phyloP scores from a whole-genome alignment of 768 basidiomycete genomes.

The Rhodosporidiobolus odoratus region DNA sequence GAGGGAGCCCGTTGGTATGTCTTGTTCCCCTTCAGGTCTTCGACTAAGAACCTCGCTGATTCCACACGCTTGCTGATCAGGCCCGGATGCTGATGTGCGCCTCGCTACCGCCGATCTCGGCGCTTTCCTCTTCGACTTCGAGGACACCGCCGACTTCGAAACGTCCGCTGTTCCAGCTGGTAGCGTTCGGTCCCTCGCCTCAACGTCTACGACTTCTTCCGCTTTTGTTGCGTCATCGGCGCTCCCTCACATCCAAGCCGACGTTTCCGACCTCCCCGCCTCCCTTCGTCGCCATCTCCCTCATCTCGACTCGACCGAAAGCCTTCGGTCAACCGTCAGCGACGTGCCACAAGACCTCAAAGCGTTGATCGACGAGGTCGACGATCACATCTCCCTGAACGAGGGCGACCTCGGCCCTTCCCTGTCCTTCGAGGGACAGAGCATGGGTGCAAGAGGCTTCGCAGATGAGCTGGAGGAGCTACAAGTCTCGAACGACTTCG shows the following conservation, averaged over 20 bases:
- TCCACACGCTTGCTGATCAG: background rate
- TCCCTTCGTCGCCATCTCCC: slow-evolving; percentile 10
- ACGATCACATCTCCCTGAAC: slow-evolving; percentile 26
- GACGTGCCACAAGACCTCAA: slow-evolving; percentile 29
- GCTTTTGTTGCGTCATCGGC: background rate
- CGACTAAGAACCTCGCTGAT: background rate
- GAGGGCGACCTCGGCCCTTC: slow-evolving; percentile 13
- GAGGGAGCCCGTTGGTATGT: background rate
- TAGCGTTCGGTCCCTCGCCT: no score
- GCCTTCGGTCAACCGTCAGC: slow-evolving; percentile 26
- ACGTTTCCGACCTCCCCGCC: slow-evolving; percentile 7
- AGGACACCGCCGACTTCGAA: slow-evolving; percentile 18
- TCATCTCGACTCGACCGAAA: slow-evolving; percentile 24
- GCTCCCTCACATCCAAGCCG: background rate
- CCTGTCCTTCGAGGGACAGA: background rate
- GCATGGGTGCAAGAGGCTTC: slow-evolving; percentile 7
- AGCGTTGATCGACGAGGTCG: slow-evolving; percentile 22
- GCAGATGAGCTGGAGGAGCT: slow-evolving; percentile 11
- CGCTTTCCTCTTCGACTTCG: slow-evolving; percentile 23
- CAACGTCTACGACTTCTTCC: background rate
- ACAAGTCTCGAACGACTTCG: background rate
- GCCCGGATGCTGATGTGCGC: slow-evolving; percentile 9
- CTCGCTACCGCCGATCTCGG: slow-evolving; percentile 34
- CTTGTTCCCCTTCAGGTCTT: no score
- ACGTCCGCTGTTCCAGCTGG: background rate